Evolutionary conservation across 2,329 filamentous ascomycete genomes (phyloP), one percentile per base, ranked within the genome.

Genomic region (Talaromyces atroroseus): DNA sequence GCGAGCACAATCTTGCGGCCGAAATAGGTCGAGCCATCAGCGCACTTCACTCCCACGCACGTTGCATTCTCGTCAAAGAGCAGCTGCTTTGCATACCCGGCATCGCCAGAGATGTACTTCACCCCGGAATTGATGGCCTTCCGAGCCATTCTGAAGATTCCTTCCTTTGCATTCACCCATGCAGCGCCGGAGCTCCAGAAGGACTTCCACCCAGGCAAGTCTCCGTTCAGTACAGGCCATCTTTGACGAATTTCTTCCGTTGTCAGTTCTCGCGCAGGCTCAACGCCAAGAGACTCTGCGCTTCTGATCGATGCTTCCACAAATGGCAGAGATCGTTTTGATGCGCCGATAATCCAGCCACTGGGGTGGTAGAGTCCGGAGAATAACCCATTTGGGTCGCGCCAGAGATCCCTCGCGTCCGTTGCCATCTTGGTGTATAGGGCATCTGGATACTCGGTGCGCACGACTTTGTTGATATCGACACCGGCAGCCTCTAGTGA

Each of bases 401-500:
- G 26, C 48, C 53, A 59, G 8, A 36, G 18, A 21, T 42, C 24
- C 24, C 20, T 36, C 5, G 52, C 44, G 23, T 54, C 45, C 14
- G 36, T 36, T 12, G 53, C 49, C 18, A 52, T 20, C n/a, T 57
- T 48, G 21, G 32, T 58, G 46, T 50, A 44, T 21, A 51, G 23
- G 2, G 32, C 11, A 6, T 49, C 57, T 24, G 40, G 36, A 40
- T 47, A 47, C 40, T 56, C 52, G 29, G 48, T 54, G n/a, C 52
- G 44, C 8, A 47, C 73, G 53, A 80, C 78, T 57, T 79, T 79
- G 61, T 79, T 78, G 40, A 79, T 67, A 60, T 80, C 78, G 65
- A 78, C 78, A n/a, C 76, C 77, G 3, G 77, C 77, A 12, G 76
- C 74, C 50, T 78, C 77, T 5, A 70, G 66, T 3, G 76, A 79